Percentiles rank a stretch among this genome's conserved stretches.
phyloP scores from a whole-genome alignment of 2,329 filamentous ascomycete species.

The Septoria linicola region DNA sequence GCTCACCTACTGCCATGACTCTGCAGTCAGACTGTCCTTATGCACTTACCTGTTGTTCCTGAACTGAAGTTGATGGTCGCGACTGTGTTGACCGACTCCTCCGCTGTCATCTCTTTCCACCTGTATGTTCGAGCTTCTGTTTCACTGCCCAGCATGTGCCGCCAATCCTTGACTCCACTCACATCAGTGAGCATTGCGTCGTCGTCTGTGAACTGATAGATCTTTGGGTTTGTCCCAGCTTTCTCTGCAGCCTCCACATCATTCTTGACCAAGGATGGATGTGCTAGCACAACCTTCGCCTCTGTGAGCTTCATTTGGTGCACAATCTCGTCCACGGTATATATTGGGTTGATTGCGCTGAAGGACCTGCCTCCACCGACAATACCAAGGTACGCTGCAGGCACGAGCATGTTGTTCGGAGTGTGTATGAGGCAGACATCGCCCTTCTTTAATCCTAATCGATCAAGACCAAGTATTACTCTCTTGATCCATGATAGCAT shows the following conservation, averaged over 20 bases:
- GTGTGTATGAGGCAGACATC: constrained; percentile 57
- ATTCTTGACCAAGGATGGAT: constrained; percentile 51
- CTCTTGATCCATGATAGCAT: constrained; percentile 54
- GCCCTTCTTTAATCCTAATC: constrained; percentile 47
- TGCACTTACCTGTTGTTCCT: constrained; percentile 74
- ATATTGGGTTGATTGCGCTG: constrained; percentile 54
- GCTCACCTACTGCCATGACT: too few relatives aligned
- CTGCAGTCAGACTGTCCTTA: too few relatives aligned
- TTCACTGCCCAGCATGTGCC: constrained; percentile 35
- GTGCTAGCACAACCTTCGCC: constrained; percentile 45
- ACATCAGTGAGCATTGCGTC: constrained; percentile 41
- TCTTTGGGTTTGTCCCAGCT: constrained; percentile 46
- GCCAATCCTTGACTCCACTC: constrained; percentile 39
- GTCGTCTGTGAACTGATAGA: constrained; percentile 43
- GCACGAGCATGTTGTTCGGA: constrained; percentile 57
- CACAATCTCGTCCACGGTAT: constrained; percentile 53
- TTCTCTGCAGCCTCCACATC: constrained; percentile 53
- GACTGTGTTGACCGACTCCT: constrained; percentile 48
- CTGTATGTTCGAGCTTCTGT: constrained; percentile 42
- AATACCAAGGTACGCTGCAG: constrained; percentile 55
- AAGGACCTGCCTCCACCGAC: constrained; percentile 55
- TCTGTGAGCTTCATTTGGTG: constrained; percentile 48
- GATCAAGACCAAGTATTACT: constrained; percentile 51
- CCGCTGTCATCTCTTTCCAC: constrained; percentile 56
- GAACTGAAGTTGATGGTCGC: constrained; percentile 79